Conservation (phyloP, 163 green algal species). For the Prototheca stagnorum region DNA sequence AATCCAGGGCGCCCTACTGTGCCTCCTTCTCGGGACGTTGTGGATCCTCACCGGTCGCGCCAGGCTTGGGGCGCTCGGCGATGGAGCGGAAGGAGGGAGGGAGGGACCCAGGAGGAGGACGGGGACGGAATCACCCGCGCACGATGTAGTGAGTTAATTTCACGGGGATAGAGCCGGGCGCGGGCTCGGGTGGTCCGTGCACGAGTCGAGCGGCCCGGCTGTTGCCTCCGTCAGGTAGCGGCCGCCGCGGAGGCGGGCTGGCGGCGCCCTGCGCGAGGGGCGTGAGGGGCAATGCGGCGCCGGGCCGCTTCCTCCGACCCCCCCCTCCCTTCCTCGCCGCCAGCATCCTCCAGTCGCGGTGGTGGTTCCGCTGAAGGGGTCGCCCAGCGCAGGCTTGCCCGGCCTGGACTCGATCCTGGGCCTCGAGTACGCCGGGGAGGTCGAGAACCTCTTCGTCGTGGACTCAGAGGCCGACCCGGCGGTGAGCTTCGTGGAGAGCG, state of each 20-base stretch:
- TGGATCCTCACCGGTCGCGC: conserved; percentile 16
- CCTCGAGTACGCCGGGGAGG: conserved; percentile 30
- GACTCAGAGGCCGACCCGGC: conserved; percentile 37
- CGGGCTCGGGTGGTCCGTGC: too few species aligned
- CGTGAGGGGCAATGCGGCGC: not conserved
- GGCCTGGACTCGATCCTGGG: conserved; percentile 50
- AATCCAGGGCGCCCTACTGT: conserved; percentile 14
- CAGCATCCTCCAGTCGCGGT: conserved; percentile 22
- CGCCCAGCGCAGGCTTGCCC: conserved; percentile 22
- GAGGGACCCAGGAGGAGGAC: not conserved
- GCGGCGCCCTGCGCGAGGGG: not conserved
- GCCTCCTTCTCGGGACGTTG: conserved; percentile 9
- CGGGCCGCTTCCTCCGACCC: not conserved
- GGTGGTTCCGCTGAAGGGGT: conserved; percentile 52
- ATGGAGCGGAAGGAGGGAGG: conserved; percentile 3
- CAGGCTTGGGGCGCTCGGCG: not conserved
- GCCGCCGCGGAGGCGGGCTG: too few species aligned
- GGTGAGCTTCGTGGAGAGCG: not conserved
- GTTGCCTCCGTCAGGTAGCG: too few species aligned
- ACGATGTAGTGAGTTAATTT: too few species aligned
- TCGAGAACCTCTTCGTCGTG: conserved; percentile 65
- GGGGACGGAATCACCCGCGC: too few species aligned
- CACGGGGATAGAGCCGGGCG: too few species aligned
- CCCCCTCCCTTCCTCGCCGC: too few species aligned
- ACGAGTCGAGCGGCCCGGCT: too few species aligned